Evolutionary conservation across 2,329 filamentous ascomycete genomes (phyloP), one percentile per base, ranked within the genome.

Genomic region (Madurella fahalii): DNA sequence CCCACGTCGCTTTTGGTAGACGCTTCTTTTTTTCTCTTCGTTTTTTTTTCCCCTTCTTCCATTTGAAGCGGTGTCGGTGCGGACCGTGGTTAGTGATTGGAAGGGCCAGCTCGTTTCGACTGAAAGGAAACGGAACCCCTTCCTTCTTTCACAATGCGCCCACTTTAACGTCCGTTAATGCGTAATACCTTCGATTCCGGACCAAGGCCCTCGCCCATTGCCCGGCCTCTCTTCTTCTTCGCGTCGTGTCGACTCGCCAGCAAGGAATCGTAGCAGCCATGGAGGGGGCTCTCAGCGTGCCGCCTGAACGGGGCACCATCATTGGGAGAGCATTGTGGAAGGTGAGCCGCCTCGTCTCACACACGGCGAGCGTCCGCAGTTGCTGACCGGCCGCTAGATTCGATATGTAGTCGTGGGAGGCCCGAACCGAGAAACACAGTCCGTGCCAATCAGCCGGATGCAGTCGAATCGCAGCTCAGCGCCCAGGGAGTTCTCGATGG

Each of bases 401-500:
- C 82, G 83, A 68, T 84, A 82, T 67, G 76, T 86, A 46, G 73
- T 83, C 53, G 71, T 85, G 53, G 81, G 81, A 52, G 65, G 66
- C 53, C 59, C 69, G 31, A 66, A 66, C 44, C 70, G 72, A 62
- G 72, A 74, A 30, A 58, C 67, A 31, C 72, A 68, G 58, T 65
- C 68, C 34, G 59, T 71, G 17, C 70, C 70, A n/a, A 68, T 68
- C 54, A 69, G 68, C 50, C 73, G 72, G 45, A 68, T 68, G 58
- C 72, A 67, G 59, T 68, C 67, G 58, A 70, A 68, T 58, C 69
- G 70, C 15, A 58, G 60, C 46, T 63, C 73, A 40, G 67, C 66
- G 12, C 67, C 71, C 34, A 78, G 40, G 54, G 65, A 54, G 52
- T 68, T 62, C 40, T 25, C 59, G 16, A 63, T 43, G 47, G 46